Evolutionary conservation across 1,284 basidiomycete species (phyloP).

Genomic region (Apiotrichum brassicae): DNA sequence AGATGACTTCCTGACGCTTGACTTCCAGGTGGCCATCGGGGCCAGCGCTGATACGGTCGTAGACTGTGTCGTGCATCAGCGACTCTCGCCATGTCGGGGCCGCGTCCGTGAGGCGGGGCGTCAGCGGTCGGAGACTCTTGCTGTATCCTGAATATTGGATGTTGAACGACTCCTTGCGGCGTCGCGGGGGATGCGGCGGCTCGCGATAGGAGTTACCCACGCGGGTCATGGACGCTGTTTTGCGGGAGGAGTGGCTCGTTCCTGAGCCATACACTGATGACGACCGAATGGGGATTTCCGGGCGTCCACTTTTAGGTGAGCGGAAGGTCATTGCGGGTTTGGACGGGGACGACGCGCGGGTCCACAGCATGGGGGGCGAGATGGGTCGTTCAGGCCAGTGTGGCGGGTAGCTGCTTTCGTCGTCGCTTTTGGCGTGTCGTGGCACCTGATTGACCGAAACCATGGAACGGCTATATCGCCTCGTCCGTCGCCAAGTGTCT

Average conservation of each 20-base stretch:
- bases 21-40: slow-evolving; percentile 52
- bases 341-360: slow-evolving; percentile 1
- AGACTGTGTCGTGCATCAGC: slow-evolving; percentile 20
- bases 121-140: slow-evolving; percentile 21
- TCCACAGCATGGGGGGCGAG: slow-evolving; percentile 4
- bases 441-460: slow-evolving; percentile 6
- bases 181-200: slow-evolving; percentile 26
- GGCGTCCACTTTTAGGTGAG: background rate
- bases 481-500: slow-evolving; percentile 1
- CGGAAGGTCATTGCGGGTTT: background rate
- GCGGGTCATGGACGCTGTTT: slow-evolving; percentile 5
- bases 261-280: slow-evolving; percentile 1
- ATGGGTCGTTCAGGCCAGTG: slow-evolving; percentile 6
- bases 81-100: slow-evolving; percentile 29
- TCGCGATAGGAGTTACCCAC: slow-evolving; percentile 10
- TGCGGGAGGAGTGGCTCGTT: too few relatives aligned
- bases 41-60: slow-evolving; percentile 15
- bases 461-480: slow-evolving; percentile 8
- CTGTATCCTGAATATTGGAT: slow-evolving; percentile 35
- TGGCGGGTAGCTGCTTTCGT: background rate
- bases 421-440: background rate
- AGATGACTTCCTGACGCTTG: slow-evolving; percentile 62
- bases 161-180: slow-evolving; percentile 31
- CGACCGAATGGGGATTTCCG: background rate
- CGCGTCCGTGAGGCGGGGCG: background rate